phyloP scores from a whole-genome alignment of 2,329 filamentous ascomycete species.

The Zasmidium angulare region DNA sequence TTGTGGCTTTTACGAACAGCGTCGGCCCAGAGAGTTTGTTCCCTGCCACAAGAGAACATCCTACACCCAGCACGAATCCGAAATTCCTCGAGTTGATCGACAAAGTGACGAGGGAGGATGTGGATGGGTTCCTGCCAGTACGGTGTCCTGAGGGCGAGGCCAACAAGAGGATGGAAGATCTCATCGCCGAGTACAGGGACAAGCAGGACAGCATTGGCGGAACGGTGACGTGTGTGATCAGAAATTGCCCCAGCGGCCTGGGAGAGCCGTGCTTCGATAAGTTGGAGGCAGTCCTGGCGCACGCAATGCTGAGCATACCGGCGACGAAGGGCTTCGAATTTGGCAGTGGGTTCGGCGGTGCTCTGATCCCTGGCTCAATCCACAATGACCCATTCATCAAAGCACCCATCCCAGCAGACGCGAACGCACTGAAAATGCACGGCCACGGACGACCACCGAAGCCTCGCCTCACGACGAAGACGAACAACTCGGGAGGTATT shows the following conservation, averaged over 20 bases:
- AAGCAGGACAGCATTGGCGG: conserved; percentile 87
- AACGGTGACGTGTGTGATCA: conserved; percentile 90
- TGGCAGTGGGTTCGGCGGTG: conserved; percentile 86
- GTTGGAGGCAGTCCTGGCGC: conserved; percentile 84
- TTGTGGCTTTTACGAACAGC: conserved; percentile 84
- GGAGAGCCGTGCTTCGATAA: conserved; percentile 97
- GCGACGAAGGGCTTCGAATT: conserved; percentile 96
- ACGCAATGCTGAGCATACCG: conserved; percentile 93
- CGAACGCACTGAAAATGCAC: conserved; percentile 42
- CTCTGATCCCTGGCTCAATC: conserved; percentile 79
- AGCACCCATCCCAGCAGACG: conserved; percentile 41
- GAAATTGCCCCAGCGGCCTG: conserved; percentile 78
- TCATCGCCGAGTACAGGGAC: conserved; percentile 76
- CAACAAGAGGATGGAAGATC: conserved; percentile 70
- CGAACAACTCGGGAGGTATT: conserved; percentile 92
- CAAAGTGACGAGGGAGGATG: conserved; percentile 69
- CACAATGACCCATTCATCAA: conserved; percentile 89
- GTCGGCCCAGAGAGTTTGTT: conserved; percentile 80
- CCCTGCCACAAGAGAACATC: conserved; percentile 66
- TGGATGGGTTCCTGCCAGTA: conserved; percentile 82
- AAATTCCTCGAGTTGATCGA: conserved; percentile 74
- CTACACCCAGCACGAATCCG: conserved; percentile 71
- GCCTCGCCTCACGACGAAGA: conserved; percentile 76
- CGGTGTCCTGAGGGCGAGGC: conserved; percentile 73
- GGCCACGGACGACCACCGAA: conserved; percentile 37